phyloP scores from a whole-genome alignment of 768 basidiomycete genomes.

The Russula vinacea region DNA sequence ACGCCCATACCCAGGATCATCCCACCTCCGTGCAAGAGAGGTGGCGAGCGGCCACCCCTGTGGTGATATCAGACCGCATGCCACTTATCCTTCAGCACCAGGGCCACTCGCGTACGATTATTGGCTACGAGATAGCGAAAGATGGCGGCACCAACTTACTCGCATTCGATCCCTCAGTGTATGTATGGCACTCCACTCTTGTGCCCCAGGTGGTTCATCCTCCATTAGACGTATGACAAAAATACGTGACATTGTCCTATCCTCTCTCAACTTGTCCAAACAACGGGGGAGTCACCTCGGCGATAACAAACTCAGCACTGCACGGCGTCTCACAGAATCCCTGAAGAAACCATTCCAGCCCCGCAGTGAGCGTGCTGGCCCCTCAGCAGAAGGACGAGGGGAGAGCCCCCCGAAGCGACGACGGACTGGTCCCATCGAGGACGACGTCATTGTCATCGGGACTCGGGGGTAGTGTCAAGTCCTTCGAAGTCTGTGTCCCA shows the following conservation, averaged over 20 bases:
- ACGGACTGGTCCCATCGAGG: conserved; percentile 13
- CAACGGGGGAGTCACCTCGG: background rate
- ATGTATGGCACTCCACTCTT: conserved; percentile 27
- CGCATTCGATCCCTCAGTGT: conserved; percentile 76
- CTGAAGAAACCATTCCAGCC: conserved; percentile 10
- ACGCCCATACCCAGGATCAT: conserved; percentile 34
- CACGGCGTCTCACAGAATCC: conserved; percentile 1
- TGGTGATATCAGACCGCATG: conserved; percentile 61
- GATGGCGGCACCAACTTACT: conserved; percentile 61
- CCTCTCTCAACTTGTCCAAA: conserved; percentile 4
- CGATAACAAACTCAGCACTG: background rate
- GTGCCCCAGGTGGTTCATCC: background rate
- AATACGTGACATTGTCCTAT: conserved; percentile 18
- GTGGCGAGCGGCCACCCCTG: conserved; percentile 49
- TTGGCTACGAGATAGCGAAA: conserved; percentile 74
- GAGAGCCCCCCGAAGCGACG: conserved; percentile 25
- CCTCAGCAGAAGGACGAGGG: background rate
- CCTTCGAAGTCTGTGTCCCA: background rate
- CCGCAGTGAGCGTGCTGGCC: conserved; percentile 10
- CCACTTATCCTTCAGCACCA: conserved; percentile 80
- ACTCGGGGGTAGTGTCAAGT: conserved; percentile 31
- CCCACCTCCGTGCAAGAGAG: conserved; percentile 47
- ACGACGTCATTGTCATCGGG: conserved; percentile 33
- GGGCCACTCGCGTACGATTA: conserved; percentile 83
- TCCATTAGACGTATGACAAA: conserved; percentile 10